These are phyloP conservation scores for Lycium ferocissimum DNA, from an alignment of 257 asterid genomes.

Conservation along the genomic window DNA sequence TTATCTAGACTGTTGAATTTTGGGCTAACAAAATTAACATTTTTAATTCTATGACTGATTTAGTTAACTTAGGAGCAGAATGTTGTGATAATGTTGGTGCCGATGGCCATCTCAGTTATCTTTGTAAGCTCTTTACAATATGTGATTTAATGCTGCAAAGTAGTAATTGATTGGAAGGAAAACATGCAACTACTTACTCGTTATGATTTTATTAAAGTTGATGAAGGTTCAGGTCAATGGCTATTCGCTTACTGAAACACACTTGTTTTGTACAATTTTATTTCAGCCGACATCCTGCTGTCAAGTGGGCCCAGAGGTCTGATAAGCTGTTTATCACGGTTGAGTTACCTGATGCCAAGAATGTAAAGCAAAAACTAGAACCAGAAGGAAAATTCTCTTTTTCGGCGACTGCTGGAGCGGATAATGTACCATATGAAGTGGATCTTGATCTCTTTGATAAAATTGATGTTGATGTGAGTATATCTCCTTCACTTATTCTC, in stretches of 20 bases:
- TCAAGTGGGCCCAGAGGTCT: conserved; percentile 80
- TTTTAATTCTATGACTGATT: background rate
- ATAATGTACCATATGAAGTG: conserved; percentile 56
- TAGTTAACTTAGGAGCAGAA: background rate
- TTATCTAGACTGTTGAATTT: background rate
- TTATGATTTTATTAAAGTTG: background rate
- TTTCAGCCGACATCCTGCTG: conserved; percentile 65
- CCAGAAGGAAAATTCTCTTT: conserved; percentile 69
- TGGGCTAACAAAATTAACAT: background rate
- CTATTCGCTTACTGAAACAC: background rate
- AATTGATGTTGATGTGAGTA: conserved; percentile 65
- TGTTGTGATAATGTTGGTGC: background rate
- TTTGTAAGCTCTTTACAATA: background rate
- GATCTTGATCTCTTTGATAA: conserved; percentile 65
- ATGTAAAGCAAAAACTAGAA: conserved; percentile 66
- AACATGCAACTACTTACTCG: background rate
- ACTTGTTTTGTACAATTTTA: background rate
- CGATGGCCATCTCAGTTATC: background rate
- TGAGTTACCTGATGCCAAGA: conserved; percentile 72
- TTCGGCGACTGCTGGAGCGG: conserved; percentile 62
- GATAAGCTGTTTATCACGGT: conserved; percentile 63
- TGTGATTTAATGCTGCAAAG: background rate
- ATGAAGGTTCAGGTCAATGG: background rate
- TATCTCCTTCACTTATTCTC: background rate
- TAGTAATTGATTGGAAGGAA: background rate